phyloP scores from a whole-genome alignment of 2,329 filamentous ascomycete species.

The Knufia petricola region DNA sequence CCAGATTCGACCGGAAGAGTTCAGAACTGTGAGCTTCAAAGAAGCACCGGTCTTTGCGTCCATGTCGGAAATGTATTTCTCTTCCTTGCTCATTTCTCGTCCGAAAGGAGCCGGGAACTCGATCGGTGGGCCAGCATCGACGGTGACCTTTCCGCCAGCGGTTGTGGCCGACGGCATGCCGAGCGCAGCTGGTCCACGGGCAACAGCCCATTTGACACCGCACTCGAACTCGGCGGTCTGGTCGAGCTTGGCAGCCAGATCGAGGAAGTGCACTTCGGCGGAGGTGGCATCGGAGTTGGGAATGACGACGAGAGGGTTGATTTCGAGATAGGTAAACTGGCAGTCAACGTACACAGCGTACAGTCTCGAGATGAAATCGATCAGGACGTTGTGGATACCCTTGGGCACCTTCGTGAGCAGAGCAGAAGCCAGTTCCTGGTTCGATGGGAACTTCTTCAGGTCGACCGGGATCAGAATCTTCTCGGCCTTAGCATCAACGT shows the following conservation, averaged over 20 bases:
- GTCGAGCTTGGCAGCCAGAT: slow-evolving; percentile 96
- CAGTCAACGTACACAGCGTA: slow-evolving; percentile 99
- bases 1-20: slow-evolving; percentile 87
- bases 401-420: slow-evolving; percentile 89
- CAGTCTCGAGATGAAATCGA: slow-evolving; percentile 97
- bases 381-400: slow-evolving; percentile 93
- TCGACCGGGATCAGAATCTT: slow-evolving; percentile 97
- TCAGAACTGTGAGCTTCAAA: slow-evolving; percentile 94
- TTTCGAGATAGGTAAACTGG: slow-evolving; percentile 99
- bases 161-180: slow-evolving; percentile 62
- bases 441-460: slow-evolving; percentile 86
- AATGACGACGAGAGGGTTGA: slow-evolving; percentile 97
- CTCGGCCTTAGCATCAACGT: slow-evolving; percentile 97
- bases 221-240: slow-evolving; percentile 99
- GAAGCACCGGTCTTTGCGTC: slow-evolving; percentile 99
- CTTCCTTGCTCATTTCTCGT: slow-evolving; percentile 96
- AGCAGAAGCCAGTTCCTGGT: slow-evolving; percentile 76
- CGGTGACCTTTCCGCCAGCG: slow-evolving; percentile 66
- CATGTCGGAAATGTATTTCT: slow-evolving; percentile 97
- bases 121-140: slow-evolving; percentile 95
- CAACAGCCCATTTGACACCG: slow-evolving; percentile 97
- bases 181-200: slow-evolving; percentile 78
- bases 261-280: slow-evolving; percentile 92
- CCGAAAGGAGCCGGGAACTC: slow-evolving; percentile 99
- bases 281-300: slow-evolving; percentile 88